Conservation (phyloP, 495 filamentous ascomycete genomes). For the Penicillium desertorum region DNA sequence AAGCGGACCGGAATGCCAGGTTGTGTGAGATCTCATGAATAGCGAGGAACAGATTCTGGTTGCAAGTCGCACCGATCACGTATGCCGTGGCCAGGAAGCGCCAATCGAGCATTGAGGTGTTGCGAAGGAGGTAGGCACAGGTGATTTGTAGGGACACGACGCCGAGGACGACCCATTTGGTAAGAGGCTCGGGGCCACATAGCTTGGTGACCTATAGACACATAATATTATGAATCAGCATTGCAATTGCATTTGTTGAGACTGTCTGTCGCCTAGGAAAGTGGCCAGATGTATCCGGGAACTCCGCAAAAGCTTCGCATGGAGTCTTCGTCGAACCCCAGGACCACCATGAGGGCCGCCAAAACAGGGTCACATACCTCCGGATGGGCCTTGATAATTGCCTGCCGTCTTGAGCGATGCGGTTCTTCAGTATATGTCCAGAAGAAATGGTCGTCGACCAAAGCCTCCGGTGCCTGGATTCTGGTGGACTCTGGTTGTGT, state of each 20-base stretch:
- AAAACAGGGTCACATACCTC: constrained; percentile 59
- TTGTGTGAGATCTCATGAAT: constrained; percentile 99
- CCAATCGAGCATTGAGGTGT: constrained; percentile 79
- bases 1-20: constrained; percentile 83
- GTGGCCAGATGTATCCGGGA: constrained; percentile 6
- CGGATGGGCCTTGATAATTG: constrained; percentile 98
- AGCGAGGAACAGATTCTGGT: constrained; percentile 98
- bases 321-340: not conserved
- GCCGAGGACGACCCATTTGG: constrained; percentile 84
- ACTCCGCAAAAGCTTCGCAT: constrained; percentile 11
- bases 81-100: constrained; percentile 84
- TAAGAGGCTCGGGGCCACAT: constrained; percentile 93
- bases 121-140: constrained; percentile 75
- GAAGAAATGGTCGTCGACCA: constrained; percentile 61
- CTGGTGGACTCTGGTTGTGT: constrained; percentile 25
- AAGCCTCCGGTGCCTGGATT: constrained; percentile 35
- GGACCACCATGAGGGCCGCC: not conserved
- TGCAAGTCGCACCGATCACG: constrained; percentile 89
- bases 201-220: constrained; percentile 82
- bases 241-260: not conserved
- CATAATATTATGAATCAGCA: constrained; percentile 13
- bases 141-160: constrained; percentile 81
- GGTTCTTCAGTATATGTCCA: constrained; percentile 99
- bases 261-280: not conserved
- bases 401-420: constrained; percentile 81